Percentiles rank a stretch among this genome's conserved stretches.
Evolutionary conservation across 139 green algal species (phyloP).

Genomic region (Chlamydomonas sphaeroides): DNA sequence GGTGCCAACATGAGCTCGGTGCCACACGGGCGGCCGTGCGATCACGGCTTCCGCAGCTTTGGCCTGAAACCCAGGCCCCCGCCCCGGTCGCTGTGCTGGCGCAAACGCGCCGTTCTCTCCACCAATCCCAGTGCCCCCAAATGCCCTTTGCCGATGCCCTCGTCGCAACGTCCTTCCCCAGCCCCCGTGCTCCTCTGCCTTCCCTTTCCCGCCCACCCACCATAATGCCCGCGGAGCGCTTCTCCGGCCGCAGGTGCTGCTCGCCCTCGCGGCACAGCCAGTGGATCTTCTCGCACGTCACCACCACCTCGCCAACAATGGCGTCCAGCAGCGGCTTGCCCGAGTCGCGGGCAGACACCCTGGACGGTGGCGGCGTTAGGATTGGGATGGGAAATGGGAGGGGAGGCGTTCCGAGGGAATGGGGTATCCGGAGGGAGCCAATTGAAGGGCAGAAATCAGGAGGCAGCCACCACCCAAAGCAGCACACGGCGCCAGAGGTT

Average conservation of each 20-base stretch:
- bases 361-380: conserved; percentile 27
- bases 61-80: no score
- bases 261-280: conserved; percentile 93
- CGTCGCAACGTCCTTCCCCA: not conserved
- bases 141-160: no score
- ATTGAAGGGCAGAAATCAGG: not conserved
- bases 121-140: no score
- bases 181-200: not conserved
- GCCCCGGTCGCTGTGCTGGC: no score
- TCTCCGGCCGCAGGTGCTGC: conserved; percentile 82
- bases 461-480: no score
- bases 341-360: conserved; percentile 89
- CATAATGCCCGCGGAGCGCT: conserved; percentile 84
- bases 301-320: conserved; percentile 93
- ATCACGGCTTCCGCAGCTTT: no score
- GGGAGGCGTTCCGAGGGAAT: not conserved
- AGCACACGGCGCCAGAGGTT: no score
- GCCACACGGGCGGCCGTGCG: no score
- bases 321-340: conserved; percentile 96
- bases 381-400: not conserved
- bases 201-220: conserved; percentile 43
- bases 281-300: conserved; percentile 97
- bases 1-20: no score
- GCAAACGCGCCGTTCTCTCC: no score
- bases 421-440: no score